These are phyloP conservation scores for Mucor velutinosus DNA, from an alignment of 371 early-diverging fungal genomes.

Conservation along the genomic window DNA sequence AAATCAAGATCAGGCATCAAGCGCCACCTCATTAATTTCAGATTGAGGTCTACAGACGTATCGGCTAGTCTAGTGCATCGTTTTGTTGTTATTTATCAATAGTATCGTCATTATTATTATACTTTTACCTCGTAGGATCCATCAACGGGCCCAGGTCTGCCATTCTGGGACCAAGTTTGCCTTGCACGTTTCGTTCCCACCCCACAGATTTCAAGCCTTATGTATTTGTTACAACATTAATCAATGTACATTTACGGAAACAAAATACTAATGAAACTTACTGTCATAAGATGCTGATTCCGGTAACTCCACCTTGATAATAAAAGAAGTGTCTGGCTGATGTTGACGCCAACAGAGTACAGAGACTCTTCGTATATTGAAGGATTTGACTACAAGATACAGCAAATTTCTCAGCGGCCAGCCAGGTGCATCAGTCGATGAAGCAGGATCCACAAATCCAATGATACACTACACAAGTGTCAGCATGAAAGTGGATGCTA, in stretches of 20 bases:
- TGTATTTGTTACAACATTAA: background rate
- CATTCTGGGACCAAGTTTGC: constrained; percentile 81
- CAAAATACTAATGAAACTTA: background rate
- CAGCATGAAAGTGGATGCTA: background rate
- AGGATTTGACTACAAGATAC: constrained; percentile 59
- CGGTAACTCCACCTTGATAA: constrained; percentile 29
- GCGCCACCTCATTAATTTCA: constrained; percentile 96
- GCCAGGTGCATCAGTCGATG: constrained; percentile 66
- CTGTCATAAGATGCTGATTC: constrained; percentile 6
- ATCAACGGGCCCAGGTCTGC: constrained; percentile 82
- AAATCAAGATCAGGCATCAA: constrained; percentile 84
- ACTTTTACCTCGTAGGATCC: constrained; percentile 64
- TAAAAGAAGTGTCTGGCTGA: constrained; percentile 16
- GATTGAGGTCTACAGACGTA: constrained; percentile 89
- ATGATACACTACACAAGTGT: constrained; percentile 35
- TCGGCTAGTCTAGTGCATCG: constrained; percentile 67
- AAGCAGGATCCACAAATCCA: constrained; percentile 87
- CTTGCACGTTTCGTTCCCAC: constrained; percentile 88
- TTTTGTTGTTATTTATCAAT: background rate
- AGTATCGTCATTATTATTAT: background rate
- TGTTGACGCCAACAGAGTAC: constrained; percentile 79
- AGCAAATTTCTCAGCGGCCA: constrained; percentile 93
- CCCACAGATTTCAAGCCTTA: constrained; percentile 71
- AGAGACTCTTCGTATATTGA: constrained; percentile 44
- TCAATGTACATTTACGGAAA: constrained; percentile 6